A percentile compares a stretch with the other conserved stretches of the same genome.
These are phyloP conservation scores for Chaetomiaceae sp. DNA, from an alignment of 2,329 filamentous ascomycete species.

Conservation along the genomic window DNA sequence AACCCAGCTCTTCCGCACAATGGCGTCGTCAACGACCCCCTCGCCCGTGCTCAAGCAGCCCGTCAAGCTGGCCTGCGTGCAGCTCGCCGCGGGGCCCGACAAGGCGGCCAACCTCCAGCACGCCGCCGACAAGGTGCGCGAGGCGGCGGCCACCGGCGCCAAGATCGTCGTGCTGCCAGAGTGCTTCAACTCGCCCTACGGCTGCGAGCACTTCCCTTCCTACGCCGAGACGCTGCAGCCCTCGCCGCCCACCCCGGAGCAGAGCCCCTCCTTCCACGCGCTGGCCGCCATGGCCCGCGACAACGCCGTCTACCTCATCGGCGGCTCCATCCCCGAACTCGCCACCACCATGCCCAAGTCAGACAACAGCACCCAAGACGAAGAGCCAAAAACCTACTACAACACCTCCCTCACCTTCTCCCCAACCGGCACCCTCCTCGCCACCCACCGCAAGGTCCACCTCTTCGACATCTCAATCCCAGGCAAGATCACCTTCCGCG, in stretches of 20 bases:
- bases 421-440: slow-evolving; percentile 72
- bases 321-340: slow-evolving; percentile 87
- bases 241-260: slow-evolving; percentile 61
- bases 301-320: slow-evolving; percentile 73
- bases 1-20: slow-evolving; percentile 27
- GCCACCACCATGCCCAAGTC: slow-evolving; percentile 30
- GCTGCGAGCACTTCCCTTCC: slow-evolving; percentile 78
- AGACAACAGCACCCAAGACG: neutral
- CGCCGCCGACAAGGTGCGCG: slow-evolving; percentile 74
- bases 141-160: slow-evolving; percentile 70
- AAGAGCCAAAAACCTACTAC: slow-evolving; percentile 62
- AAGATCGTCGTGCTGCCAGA: slow-evolving; percentile 89
- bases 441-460: slow-evolving; percentile 86
- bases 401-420: slow-evolving; percentile 86
- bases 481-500: slow-evolving; percentile 84
- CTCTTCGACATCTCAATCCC: slow-evolving; percentile 98
- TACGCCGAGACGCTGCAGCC: slow-evolving; percentile 87
- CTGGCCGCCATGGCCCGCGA: slow-evolving; percentile 74
- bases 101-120: slow-evolving; percentile 78
- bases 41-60: slow-evolving; percentile 60
- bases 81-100: slow-evolving; percentile 74
- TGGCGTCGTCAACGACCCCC: slow-evolving; percentile 27
- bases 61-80: slow-evolving; percentile 73
- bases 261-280: slow-evolving; percentile 80
- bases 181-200: slow-evolving; percentile 99